A percentile compares a stretch with the other conserved stretches of the same genome.
phyloP scores from a whole-genome alignment of 2,329 filamentous ascomycete species.

The Plectosphaerella cucumerina region DNA sequence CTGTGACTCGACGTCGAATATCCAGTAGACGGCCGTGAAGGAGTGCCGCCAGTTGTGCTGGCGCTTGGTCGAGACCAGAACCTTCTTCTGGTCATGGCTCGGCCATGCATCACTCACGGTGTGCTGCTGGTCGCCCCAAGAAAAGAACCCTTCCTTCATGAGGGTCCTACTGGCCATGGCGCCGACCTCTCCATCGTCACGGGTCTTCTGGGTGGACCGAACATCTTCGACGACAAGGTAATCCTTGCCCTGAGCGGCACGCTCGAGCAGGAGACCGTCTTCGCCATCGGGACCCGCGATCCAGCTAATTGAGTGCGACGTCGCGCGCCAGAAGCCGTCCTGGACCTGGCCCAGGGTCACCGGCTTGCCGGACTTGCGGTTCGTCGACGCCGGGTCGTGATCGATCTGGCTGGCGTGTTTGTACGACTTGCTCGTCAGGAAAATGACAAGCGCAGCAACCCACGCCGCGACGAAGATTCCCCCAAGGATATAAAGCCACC shows the following conservation, averaged over 20 bases:
- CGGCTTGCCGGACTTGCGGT: slow-evolving; percentile 63
- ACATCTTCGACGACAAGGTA: slow-evolving; percentile 89
- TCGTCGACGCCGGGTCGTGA: slow-evolving; percentile 65
- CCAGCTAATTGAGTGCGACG: slow-evolving; percentile 67
- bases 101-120: slow-evolving; percentile 63
- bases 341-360: slow-evolving; percentile 71
- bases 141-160: slow-evolving; percentile 67
- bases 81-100: slow-evolving; percentile 79
- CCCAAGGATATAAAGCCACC: slow-evolving; percentile 56
- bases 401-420: slow-evolving; percentile 57
- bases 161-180: slow-evolving; percentile 58
- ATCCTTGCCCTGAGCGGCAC: slow-evolving; percentile 57
- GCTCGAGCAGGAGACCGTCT: slow-evolving; percentile 82
- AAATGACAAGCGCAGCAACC: slow-evolving; percentile 63
- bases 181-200: slow-evolving; percentile 19
- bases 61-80: slow-evolving; percentile 71
- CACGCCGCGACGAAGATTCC: slow-evolving; percentile 62
- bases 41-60: slow-evolving; percentile 88
- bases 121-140: slow-evolving; percentile 51
- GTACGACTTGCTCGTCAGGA: slow-evolving; percentile 62
- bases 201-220: slow-evolving; percentile 35
- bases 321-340: slow-evolving; percentile 60
- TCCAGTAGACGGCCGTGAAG: slow-evolving; percentile 80
- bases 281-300: slow-evolving; percentile 69
- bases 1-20: slow-evolving; percentile 84